A percentile compares a stretch with the other conserved stretches of the same genome.
Evolutionary conservation across 352 stramenopile species (phyloP).

Genomic region (Pythium guiyangense): DNA sequence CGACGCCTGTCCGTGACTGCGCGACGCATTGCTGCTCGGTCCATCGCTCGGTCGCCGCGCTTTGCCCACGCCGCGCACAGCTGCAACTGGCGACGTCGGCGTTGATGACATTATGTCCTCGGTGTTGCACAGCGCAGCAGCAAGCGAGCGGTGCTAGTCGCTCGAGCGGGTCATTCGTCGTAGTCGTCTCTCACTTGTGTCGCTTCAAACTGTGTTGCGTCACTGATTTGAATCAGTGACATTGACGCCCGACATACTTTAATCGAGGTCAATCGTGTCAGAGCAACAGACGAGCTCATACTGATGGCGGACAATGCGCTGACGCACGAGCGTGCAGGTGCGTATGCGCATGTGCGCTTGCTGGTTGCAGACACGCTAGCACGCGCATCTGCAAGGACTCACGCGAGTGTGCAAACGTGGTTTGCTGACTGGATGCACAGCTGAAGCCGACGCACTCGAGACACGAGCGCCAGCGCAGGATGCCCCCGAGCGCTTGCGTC

Average conservation of each 20-base stretch:
- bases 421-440: not conserved
- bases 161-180: not conserved
- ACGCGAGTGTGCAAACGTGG: not conserved
- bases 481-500: constrained; percentile 52
- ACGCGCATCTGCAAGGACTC: not conserved
- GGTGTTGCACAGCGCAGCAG: not conserved
- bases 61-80: constrained; percentile 11
- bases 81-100: not conserved
- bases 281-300: not conserved
- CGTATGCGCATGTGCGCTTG: not conserved
- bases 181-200: too few relatives aligned
- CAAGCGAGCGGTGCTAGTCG: not conserved
- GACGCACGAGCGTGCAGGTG: not conserved
- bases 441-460: not conserved
- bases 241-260: too few relatives aligned
- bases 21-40: not conserved
- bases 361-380: too few relatives aligned
- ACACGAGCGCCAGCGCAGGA: constrained; percentile 7
- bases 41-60: constrained; percentile 20
- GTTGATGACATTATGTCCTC: not conserved
- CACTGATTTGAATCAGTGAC: too few relatives aligned
- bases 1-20: constrained; percentile 7
- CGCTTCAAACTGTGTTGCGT: too few relatives aligned
- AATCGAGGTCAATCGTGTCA: not conserved
- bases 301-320: not conserved